Base-by-base conservation (phyloP, 1,284 basidiomycete species). In the Porphyrellus sp. region DNA sequence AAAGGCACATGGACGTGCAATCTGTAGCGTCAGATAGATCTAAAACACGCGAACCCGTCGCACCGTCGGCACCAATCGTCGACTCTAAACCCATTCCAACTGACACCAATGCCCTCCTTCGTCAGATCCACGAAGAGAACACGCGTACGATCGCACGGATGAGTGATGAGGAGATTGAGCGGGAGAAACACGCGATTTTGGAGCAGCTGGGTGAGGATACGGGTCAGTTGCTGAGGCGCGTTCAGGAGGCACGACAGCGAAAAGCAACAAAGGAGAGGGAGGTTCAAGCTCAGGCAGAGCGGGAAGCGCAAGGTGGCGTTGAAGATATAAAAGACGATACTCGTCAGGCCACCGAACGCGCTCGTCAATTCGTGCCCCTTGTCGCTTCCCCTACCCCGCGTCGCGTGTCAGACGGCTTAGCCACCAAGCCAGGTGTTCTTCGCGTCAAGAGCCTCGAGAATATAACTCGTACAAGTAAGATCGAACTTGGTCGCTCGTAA, bases 161-260 rank as follows among this genome's bases (percentile, higher is more conserved):
- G 82, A 64, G 67, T 20, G 61, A 69, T 4, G 68, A 70, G 0
- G 75, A 83, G 53, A 64, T 77, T 2, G 69, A 74, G 34, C 57
- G 69, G 31, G 80, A 81, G 59, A 67, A 76, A 41, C 68, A 68
- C 28, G 76, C 81, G 44, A 72, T 86, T 27, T 55, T 81, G 49
- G 77, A 81, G 51, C 73, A 74, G 46, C 77, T 88, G 54, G 85
- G 84, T 0, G 63, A 71, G 1, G 73, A 72, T 13, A 63, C 84
- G 9, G 71, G 70, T 5, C 78, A 77, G 6, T 70, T 79, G 12
- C 51, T 88, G 53, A 67, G 65, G 50, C 76, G 70, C 41, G 71
- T 77, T 41, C 72, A 72, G 18, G 71, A 74, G 53, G 72, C 73
- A 28, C 65, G 75, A 50, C 69, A 65, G 55, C 52, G 65, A 56